A percentile compares a stretch with the other conserved stretches of the same genome.
Evolutionary conservation across 352 stramenopile genomes (phyloP).

Genomic region (Phytophthora sp.): DNA sequence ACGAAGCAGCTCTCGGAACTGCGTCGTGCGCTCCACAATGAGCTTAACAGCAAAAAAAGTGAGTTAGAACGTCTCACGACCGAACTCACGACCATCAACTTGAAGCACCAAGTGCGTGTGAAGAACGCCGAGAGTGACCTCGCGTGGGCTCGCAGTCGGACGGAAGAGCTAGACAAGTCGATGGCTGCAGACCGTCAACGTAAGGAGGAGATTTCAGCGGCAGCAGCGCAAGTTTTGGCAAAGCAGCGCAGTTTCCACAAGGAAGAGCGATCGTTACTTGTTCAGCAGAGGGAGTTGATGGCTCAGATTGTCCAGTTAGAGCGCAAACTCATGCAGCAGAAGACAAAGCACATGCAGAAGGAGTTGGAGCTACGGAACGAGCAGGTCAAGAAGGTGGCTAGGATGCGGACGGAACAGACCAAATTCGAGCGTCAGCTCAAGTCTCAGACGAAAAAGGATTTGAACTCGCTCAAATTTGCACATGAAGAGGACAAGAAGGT

Average conservation of each 20-base stretch:
- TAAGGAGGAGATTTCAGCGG: slow-evolving; percentile 42
- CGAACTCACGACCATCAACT: slow-evolving; percentile 60
- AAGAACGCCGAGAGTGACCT: slow-evolving; percentile 61
- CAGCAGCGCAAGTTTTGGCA: slow-evolving; percentile 44
- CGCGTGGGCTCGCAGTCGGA: slow-evolving; percentile 55
- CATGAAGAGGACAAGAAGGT: slow-evolving; percentile 60
- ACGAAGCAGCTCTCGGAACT: slow-evolving; percentile 66
- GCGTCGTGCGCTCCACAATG: slow-evolving; percentile 44
- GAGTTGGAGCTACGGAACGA: slow-evolving; percentile 58
- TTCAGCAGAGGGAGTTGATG: slow-evolving; percentile 63
- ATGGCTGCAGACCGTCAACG: slow-evolving; percentile 38
- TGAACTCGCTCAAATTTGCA: slow-evolving; percentile 45
- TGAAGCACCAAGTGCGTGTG: slow-evolving; percentile 65
- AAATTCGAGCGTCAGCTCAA: slow-evolving; percentile 61
- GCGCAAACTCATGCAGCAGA: slow-evolving; percentile 60
- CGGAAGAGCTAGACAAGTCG: slow-evolving; percentile 50
- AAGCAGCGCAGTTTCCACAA: slow-evolving; percentile 60
- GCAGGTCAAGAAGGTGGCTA: slow-evolving; percentile 40
- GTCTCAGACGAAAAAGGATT: slow-evolving; percentile 61
- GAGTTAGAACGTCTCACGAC: slow-evolving; percentile 50
- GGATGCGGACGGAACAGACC: slow-evolving; percentile 48
- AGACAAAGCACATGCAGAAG: slow-evolving; percentile 62
- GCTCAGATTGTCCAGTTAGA: slow-evolving; percentile 65
- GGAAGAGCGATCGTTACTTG: slow-evolving; percentile 60
- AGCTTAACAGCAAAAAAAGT: slow-evolving; percentile 55